Evolutionary conservation across 2,329 filamentous ascomycete species (phyloP).

Genomic region (Chaetomiaceae sp.): DNA sequence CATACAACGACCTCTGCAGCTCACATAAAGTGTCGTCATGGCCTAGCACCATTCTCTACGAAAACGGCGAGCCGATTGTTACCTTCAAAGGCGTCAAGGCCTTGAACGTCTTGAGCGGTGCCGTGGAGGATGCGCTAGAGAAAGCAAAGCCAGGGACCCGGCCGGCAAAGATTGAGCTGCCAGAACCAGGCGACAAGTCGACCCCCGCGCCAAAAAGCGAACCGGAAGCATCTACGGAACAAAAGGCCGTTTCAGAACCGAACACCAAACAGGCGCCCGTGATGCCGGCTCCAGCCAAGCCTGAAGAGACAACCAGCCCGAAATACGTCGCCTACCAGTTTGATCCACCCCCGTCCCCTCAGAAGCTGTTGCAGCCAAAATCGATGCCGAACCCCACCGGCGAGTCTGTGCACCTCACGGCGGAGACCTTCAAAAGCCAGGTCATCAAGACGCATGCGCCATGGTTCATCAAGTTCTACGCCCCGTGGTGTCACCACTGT

Average conservation of each 20-base stretch:
- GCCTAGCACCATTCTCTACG: slow-evolving; percentile 75
- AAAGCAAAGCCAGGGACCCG: slow-evolving; percentile 75
- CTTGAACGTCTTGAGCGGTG: slow-evolving; percentile 61
- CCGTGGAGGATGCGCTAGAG: slow-evolving; percentile 74
- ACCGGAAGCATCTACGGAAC: no score
- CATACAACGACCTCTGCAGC: slow-evolving; percentile 72
- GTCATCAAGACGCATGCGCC: slow-evolving; percentile 86
- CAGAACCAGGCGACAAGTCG: slow-evolving; percentile 59
- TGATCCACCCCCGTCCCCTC: slow-evolving; percentile 27
- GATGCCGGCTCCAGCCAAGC: slow-evolving; percentile 17
- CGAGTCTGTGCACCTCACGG: slow-evolving; percentile 67
- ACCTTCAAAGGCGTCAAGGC: slow-evolving; percentile 62
- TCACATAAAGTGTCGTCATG: slow-evolving; percentile 64
- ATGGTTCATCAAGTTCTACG: slow-evolving; percentile 99
- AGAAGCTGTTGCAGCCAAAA: slow-evolving; percentile 50
- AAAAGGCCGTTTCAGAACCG: background rate
- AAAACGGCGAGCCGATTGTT: slow-evolving; percentile 67
- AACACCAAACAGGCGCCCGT: background rate
- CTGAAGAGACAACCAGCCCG: slow-evolving; percentile 31
- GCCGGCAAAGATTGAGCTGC: slow-evolving; percentile 62
- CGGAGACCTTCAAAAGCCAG: slow-evolving; percentile 78
- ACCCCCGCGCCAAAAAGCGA: slow-evolving; percentile 7
- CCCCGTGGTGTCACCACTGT: slow-evolving; percentile 95
- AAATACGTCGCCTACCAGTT: slow-evolving; percentile 17
- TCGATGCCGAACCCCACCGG: slow-evolving; percentile 70